Evolutionary conservation across 805 yeast species (phyloP).

Genomic region (Isabelozyma gotoi): DNA sequence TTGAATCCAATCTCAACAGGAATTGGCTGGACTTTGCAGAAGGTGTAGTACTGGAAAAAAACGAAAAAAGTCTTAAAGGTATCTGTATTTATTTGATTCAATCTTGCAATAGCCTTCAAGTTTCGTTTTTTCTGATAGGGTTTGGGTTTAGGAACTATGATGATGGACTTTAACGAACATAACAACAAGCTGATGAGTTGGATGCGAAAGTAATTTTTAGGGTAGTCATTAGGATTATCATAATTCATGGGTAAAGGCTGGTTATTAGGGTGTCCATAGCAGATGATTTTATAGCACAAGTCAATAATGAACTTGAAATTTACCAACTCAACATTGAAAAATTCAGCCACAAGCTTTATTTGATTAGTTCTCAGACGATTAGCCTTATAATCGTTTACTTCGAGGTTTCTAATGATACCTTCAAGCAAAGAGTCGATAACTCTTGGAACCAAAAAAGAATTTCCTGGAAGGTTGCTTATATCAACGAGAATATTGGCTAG

Average conservation of each 20-base stretch:
- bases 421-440: conserved; percentile 68
- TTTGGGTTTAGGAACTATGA: conserved; percentile 5
- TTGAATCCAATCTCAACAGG: conserved; percentile 63
- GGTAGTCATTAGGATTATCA: conserved; percentile 44
- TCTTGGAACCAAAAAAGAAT: conserved; percentile 39
- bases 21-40: conserved; percentile 58
- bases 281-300: conserved; percentile 54
- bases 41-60: conserved; percentile 70
- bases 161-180: conserved; percentile 12
- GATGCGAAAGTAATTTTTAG: conserved; percentile 71
- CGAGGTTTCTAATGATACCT: conserved; percentile 63
- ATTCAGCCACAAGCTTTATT: conserved; percentile 56
- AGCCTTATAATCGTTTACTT: conserved; percentile 55
- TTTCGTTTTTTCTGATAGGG: conserved; percentile 4
- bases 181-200: conserved; percentile 44
- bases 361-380: conserved; percentile 65
- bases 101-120: background rate
- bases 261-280: conserved; percentile 63
- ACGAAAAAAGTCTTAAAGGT: conserved; percentile 39
- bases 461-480: conserved; percentile 21
- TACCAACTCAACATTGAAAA: conserved; percentile 51
- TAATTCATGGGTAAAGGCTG: conserved; percentile 52
- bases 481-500: conserved; percentile 48
- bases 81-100: conserved; percentile 5
- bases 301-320: conserved; percentile 47